Conservation (phyloP, 139 green algal species). For the Dunaliella sp. region DNA sequence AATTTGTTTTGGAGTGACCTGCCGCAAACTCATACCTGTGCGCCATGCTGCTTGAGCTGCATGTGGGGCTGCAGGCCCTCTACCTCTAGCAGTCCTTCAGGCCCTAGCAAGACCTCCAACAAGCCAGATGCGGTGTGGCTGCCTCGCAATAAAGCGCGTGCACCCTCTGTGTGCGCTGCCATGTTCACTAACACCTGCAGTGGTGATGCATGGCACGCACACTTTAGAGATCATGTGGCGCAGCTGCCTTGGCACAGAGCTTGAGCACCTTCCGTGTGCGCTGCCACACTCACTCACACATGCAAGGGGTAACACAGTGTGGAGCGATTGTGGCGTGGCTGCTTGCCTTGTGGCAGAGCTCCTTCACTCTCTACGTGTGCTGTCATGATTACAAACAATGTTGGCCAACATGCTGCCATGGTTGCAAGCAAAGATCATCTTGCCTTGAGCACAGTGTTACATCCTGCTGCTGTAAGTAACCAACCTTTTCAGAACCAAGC, state of each 20-base stretch:
- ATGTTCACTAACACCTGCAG: constrained; percentile 39
- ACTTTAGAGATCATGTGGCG: too few species aligned
- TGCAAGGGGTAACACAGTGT: constrained; percentile 16
- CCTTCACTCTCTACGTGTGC: constrained; percentile 36
- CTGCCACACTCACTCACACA: constrained; percentile 35
- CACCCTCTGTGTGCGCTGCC: constrained; percentile 34
- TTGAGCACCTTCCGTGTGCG: constrained; percentile 34
- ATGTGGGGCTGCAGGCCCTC: background rate
- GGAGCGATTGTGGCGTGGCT: constrained; percentile 1
- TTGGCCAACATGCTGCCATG: too few species aligned
- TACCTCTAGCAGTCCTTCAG: background rate
- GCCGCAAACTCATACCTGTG: background rate
- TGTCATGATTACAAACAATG: too few species aligned
- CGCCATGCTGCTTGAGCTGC: background rate
- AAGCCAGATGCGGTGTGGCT: constrained; percentile 20
- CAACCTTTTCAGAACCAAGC: too few species aligned
- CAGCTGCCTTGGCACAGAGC: constrained; percentile 28
- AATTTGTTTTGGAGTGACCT: too few species aligned
- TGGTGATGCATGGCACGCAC: background rate
- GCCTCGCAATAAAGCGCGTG: constrained; percentile 36
- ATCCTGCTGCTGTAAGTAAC: too few species aligned
- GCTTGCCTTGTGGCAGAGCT: constrained; percentile 33
- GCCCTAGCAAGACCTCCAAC: constrained; percentile 31
- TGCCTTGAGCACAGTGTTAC: too few species aligned
- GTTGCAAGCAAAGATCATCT: too few species aligned